Evolutionary conservation across 306 rosid genomes (phyloP).

Genomic region (Hippophae tibetana): DNA sequence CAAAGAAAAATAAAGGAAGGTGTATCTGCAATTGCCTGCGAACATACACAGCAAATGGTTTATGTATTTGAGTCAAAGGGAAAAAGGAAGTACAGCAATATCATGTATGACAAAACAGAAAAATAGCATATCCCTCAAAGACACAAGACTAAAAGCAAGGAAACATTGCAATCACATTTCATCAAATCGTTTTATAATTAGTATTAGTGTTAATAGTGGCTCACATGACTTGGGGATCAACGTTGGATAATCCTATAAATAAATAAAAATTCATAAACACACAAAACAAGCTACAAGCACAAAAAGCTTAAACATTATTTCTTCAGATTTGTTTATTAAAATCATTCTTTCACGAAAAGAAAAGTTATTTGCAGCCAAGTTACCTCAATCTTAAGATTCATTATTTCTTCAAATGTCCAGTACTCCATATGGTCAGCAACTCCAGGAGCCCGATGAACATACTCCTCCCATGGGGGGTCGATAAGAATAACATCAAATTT

Average conservation of each 20-base stretch:
- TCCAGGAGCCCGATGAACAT: conserved; percentile 98
- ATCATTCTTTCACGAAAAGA: not conserved
- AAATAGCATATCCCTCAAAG: too few relatives aligned
- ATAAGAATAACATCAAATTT: conserved; percentile 98
- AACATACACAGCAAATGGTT: conserved; percentile 15
- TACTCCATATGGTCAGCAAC: conserved; percentile 95
- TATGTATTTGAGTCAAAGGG: conserved; percentile 21
- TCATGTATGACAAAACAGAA: too few relatives aligned
- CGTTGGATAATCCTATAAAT: too few relatives aligned
- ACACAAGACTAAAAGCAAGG: too few relatives aligned
- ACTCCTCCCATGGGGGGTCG: conserved; percentile 99
- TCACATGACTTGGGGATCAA: too few relatives aligned
- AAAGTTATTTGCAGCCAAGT: conserved; percentile 9
- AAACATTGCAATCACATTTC: too few relatives aligned
- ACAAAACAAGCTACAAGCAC: too few relatives aligned
- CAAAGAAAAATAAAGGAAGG: conserved; percentile 98
- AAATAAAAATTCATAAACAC: too few relatives aligned
- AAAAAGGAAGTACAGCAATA: conserved; percentile 5
- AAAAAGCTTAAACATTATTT: too few relatives aligned
- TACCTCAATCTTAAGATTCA: conserved; percentile 98
- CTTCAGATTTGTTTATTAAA: not conserved
- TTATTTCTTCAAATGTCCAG: conserved; percentile 98
- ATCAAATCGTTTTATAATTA: too few relatives aligned
- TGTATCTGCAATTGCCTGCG: conserved; percentile 94
- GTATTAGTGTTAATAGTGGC: too few relatives aligned